Evolutionary conservation across 805 yeast genomes (phyloP).

Genomic region (Candida dendrica): DNA sequence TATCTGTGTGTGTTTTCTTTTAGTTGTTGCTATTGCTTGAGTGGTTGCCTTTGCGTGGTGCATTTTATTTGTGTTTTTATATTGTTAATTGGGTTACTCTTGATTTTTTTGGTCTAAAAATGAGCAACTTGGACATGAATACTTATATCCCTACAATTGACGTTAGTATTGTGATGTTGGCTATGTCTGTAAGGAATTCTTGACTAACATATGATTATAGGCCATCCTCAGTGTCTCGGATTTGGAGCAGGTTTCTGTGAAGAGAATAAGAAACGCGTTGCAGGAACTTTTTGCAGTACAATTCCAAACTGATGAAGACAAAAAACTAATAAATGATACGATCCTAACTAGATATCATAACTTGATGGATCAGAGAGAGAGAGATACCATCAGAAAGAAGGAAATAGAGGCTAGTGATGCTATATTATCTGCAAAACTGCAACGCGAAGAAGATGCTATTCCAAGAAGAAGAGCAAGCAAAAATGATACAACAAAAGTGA

Average conservation of each 20-base stretch:
- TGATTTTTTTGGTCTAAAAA: background rate
- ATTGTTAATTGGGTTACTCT: too few species aligned
- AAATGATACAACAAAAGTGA: conserved; percentile 7
- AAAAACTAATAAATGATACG: conserved; percentile 52
- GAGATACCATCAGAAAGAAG: conserved; percentile 22
- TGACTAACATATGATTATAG: conserved; percentile 22
- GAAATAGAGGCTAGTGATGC: conserved; percentile 44
- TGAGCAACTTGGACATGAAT: conserved; percentile 10
- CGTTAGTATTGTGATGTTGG: conserved; percentile 36
- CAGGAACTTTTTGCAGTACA: conserved; percentile 60
- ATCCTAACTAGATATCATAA: conserved; percentile 52
- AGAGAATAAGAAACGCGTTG: conserved; percentile 63
- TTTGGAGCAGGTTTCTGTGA: conserved; percentile 62
- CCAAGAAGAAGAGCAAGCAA: conserved; percentile 11
- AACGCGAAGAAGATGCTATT: conserved; percentile 18
- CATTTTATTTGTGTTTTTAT: too few species aligned
- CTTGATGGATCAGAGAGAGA: conserved; percentile 33
- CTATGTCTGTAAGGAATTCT: background rate
- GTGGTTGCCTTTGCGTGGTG: too few species aligned
- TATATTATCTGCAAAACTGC: conserved; percentile 42
- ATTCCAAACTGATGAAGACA: conserved; percentile 35
- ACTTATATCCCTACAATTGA: conserved; percentile 56
- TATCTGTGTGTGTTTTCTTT: too few species aligned
- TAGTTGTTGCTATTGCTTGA: too few species aligned
- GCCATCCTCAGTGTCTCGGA: conserved; percentile 70